Base-by-base conservation (phyloP, 106 monocot genomes). In the Dioscorea zingiberensis region DNA sequence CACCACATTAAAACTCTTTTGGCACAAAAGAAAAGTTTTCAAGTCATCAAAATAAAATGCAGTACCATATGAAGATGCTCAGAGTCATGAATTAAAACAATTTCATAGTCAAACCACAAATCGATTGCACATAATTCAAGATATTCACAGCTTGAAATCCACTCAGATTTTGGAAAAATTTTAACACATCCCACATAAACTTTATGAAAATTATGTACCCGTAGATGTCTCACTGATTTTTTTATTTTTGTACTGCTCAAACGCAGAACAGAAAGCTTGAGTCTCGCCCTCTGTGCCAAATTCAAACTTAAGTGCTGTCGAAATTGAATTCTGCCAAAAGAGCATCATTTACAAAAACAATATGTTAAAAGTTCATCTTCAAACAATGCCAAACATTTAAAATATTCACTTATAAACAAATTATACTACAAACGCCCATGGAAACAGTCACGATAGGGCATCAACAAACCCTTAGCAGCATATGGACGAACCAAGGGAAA, bases 221-320 rank as follows among this genome's bases (percentile, higher is more conserved):
- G 49, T 69, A 48, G 27, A 46, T 25, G 56, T 78, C 81, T 84
- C 88, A 78, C 45, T 27, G 44, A 55, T 59, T 2, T 58, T 25
- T 64, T 60, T 55, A 14, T 76, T 65, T 60, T 78, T 88, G 78
- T 69, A 84, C 38, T 78, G 74, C 61, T 75, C 65, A 73, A 84
- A 75, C 26, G 67, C 68, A 60, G 65, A 71, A 65, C 54, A 59
- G 67, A 88, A 88, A 29, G 63, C 63, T 75, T 65, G 69, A 57
- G 66, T 71, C 67, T 73, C 80, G 18, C 72, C 77, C 51, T 75
- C 68, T 59, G 80, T 78, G 68, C 68, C 69, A 63, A 88, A 78
- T 15, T 48, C 65, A 64, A 88, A 38, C 75, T 71, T 88, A 69
- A 69, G 69, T 48, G 87, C 78, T 78, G 61, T 78, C 73, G 87